Evolutionary conservation across 352 stramenopile species (phyloP).

Genomic region (Elongisporangium anandrum): DNA sequence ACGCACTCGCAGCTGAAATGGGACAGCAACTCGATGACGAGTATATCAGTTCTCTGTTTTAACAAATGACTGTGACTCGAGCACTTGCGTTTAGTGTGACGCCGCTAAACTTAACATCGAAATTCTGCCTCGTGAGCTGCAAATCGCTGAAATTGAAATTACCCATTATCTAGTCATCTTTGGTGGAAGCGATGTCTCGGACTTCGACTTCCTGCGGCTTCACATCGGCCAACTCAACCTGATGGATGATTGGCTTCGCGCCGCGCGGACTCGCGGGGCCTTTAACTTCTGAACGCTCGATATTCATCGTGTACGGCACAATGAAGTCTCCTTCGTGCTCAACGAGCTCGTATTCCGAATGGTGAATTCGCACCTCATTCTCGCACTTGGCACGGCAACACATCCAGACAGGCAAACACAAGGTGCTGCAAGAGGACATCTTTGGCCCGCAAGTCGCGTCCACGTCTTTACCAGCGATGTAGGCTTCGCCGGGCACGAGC

Average conservation of each 20-base stretch:
- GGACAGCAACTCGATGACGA: too few species aligned
- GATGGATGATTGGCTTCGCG: neutral
- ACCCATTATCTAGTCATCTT: neutral
- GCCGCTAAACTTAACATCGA: too few species aligned
- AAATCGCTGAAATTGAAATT: too few species aligned
- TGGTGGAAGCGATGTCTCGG: neutral
- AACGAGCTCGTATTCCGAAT: constrained; percentile 8
- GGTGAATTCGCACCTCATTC: constrained; percentile 5
- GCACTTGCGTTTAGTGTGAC: too few species aligned
- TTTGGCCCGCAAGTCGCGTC: neutral
- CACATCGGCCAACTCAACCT: neutral
- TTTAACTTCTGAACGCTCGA: constrained; percentile 3
- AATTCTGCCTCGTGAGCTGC: too few species aligned
- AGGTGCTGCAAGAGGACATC: neutral
- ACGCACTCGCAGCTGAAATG: too few species aligned
- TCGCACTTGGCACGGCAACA: constrained; percentile 1
- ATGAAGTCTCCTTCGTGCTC: constrained; percentile 10
- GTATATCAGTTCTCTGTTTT: too few species aligned
- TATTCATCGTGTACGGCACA: constrained; percentile 6
- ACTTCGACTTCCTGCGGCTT: neutral
- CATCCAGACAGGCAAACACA: neutral
- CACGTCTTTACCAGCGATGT: constrained; percentile 1
- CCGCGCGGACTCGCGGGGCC: constrained; percentile 2
- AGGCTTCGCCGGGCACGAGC: constrained; percentile 4
- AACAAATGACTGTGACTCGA: too few species aligned